phyloP scores from a whole-genome alignment of 2,329 filamentous ascomycete species.

The Thielaviopsis euricoi region DNA sequence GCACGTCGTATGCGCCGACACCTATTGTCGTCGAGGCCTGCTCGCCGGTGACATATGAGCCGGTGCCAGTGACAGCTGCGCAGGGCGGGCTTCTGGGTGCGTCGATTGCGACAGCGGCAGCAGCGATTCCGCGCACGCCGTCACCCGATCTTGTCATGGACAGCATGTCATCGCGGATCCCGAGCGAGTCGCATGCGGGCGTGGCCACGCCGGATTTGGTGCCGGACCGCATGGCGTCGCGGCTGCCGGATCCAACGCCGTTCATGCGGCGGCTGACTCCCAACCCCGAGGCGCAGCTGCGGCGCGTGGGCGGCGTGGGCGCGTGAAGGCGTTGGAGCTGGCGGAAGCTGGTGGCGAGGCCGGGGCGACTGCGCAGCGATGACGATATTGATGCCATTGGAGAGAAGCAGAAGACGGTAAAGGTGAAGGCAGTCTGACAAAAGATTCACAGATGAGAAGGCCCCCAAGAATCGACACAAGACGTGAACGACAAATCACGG shows the following conservation, averaged over 20 bases:
- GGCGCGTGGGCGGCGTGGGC: constrained; percentile 16
- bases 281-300: constrained; percentile 28
- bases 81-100: neutral
- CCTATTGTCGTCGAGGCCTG: constrained; percentile 28
- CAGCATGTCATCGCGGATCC: constrained; percentile 10
- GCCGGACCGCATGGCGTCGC: constrained; percentile 45
- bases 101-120: constrained; percentile 14
- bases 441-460: too few species aligned
- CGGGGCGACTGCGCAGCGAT: neutral
- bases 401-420: neutral
- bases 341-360: neutral
- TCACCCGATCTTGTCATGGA: constrained; percentile 25
- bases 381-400: neutral
- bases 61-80: neutral
- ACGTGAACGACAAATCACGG: too few species aligned
- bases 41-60: constrained; percentile 18
- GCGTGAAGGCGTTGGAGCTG: constrained; percentile 12
- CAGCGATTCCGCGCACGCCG: constrained; percentile 24
- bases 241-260: constrained; percentile 32
- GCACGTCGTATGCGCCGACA: constrained; percentile 15
- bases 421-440: too few species aligned
- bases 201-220: constrained; percentile 38
- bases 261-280: constrained; percentile 28
- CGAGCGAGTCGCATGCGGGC: constrained; percentile 32
- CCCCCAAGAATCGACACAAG: too few species aligned